phyloP scores from a whole-genome alignment of 148 eudicot species.

The Simmondsia chinensis region DNA sequence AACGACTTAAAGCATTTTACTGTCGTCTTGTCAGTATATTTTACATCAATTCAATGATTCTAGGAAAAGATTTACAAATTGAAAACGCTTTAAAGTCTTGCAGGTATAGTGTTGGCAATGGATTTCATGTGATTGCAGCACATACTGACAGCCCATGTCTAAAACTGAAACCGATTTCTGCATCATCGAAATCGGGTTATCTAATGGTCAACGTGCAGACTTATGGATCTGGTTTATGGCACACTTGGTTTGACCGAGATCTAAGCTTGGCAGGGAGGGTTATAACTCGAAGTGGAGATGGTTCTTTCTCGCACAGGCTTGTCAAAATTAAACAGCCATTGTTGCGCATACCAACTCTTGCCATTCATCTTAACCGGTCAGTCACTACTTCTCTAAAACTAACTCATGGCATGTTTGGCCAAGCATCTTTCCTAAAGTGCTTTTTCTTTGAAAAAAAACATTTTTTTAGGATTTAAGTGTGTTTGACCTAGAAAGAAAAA shows the following conservation, averaged over 20 bases:
- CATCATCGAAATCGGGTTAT: constrained; percentile 81
- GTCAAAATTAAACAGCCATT: constrained; percentile 75
- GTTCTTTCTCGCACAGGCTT: constrained; percentile 70
- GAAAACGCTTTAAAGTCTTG: constrained; percentile 23
- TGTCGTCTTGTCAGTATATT: background rate
- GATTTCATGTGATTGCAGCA: constrained; percentile 93
- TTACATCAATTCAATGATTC: background rate
- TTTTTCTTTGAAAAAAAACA: too few relatives aligned
- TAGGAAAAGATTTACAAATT: background rate
- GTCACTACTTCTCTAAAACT: constrained; percentile 19
- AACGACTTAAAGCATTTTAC: too few relatives aligned
- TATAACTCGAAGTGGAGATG: constrained; percentile 67
- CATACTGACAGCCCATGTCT: constrained; percentile 98
- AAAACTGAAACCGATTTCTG: constrained; percentile 85
- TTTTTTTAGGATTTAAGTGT: too few relatives aligned
- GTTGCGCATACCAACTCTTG: constrained; percentile 81
- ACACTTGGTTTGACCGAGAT: constrained; percentile 98
- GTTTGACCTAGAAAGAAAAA: too few relatives aligned
- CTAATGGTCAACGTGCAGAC: constrained; percentile 95
- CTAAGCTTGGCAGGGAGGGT: constrained; percentile 90
- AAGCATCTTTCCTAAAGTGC: too few relatives aligned
- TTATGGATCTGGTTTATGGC: constrained; percentile 96
- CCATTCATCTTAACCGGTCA: constrained; percentile 90
- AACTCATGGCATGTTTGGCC: too few relatives aligned
- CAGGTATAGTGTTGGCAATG: constrained; percentile 75